A percentile compares a stretch with the other conserved stretches of the same genome.
phyloP scores from a whole-genome alignment of 345 rosid genomes.

The Garcia nutans region DNA sequence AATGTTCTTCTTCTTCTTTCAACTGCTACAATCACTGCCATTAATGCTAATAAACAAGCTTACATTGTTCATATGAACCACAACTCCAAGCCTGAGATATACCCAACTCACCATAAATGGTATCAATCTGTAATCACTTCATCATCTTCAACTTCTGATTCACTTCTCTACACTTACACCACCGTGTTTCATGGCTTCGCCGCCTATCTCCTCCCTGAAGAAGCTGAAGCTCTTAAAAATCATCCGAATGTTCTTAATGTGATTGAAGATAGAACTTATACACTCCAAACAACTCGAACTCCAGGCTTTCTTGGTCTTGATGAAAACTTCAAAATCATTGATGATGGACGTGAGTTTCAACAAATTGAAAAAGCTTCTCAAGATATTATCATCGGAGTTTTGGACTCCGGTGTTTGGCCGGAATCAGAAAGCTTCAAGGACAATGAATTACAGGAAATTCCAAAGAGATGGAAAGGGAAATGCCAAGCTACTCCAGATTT shows the following conservation, averaged over 20 bases:
- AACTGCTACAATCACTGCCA: not conserved
- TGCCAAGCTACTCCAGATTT: conserved; percentile 77
- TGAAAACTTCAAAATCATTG: conserved; percentile 33
- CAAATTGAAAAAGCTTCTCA: conserved; percentile 38
- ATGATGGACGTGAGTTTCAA: conserved; percentile 21
- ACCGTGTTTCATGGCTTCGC: conserved; percentile 69
- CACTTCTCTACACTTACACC: conserved; percentile 68
- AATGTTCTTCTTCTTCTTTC: conserved; percentile 17
- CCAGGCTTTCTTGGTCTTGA: conserved; percentile 74
- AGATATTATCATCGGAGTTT: conserved; percentile 68
- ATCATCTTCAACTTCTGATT: conserved; percentile 28
- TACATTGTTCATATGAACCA: conserved; percentile 72
- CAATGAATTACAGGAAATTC: conserved; percentile 55
- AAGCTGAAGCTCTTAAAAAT: conserved; percentile 51
- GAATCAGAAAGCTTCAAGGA: conserved; percentile 69
- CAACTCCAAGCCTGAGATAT: conserved; percentile 53
- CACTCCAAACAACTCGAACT: conserved; percentile 73
- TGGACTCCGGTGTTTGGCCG: conserved; percentile 90
- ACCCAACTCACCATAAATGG: conserved; percentile 64
- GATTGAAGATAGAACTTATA: conserved; percentile 60
- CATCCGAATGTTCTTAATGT: conserved; percentile 52
- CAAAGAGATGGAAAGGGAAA: conserved; percentile 60
- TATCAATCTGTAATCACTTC: conserved; percentile 41
- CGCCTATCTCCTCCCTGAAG: conserved; percentile 49
- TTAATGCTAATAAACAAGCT: conserved; percentile 29